Percentiles rank a stretch among this genome's conserved stretches.
Conservation (phyloP, 495 filamentous ascomycete genomes). For the Cenococcum geophilum region DNA sequence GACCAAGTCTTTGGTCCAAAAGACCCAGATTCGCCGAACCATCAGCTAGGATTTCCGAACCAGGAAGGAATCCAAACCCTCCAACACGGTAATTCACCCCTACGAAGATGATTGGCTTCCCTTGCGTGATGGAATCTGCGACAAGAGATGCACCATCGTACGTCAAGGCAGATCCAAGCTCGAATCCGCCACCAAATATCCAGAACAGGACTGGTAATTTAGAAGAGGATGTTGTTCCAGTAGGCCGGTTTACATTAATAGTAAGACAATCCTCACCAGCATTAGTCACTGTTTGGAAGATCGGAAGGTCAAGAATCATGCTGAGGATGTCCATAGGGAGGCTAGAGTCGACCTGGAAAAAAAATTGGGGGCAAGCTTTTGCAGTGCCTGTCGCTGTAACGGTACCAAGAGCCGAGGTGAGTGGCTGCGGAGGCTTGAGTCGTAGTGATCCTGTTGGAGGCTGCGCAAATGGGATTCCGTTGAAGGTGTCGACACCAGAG, state of each 20-base stretch:
- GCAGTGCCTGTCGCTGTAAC: conserved; percentile 25
- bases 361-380: conserved; percentile 41
- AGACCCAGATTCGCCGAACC: conserved; percentile 51
- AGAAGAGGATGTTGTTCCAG: conserved; percentile 46
- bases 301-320: conserved; percentile 48
- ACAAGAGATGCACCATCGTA: conserved; percentile 56
- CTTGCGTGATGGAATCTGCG: conserved; percentile 45
- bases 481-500: conserved; percentile 41
- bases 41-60: conserved; percentile 58
- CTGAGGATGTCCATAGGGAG: conserved; percentile 45
- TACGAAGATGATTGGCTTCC: conserved; percentile 59
- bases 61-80: conserved; percentile 54
- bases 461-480: conserved; percentile 60
- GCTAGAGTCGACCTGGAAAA: conserved; percentile 43
- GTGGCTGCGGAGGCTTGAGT: conserved; percentile 53
- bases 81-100: conserved; percentile 58
- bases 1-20: conserved; percentile 34
- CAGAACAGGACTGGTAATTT: conserved; percentile 63
- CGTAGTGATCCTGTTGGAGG: conserved; percentile 52
- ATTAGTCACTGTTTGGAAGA: conserved; percentile 46
- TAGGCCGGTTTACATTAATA: conserved; percentile 55
- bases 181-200: conserved; percentile 65
- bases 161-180: conserved; percentile 52
- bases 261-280: conserved; percentile 57
- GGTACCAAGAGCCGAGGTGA: conserved; percentile 40